Conservation (phyloP, 2,329 filamentous ascomycete species). For the Metarhizium album region DNA sequence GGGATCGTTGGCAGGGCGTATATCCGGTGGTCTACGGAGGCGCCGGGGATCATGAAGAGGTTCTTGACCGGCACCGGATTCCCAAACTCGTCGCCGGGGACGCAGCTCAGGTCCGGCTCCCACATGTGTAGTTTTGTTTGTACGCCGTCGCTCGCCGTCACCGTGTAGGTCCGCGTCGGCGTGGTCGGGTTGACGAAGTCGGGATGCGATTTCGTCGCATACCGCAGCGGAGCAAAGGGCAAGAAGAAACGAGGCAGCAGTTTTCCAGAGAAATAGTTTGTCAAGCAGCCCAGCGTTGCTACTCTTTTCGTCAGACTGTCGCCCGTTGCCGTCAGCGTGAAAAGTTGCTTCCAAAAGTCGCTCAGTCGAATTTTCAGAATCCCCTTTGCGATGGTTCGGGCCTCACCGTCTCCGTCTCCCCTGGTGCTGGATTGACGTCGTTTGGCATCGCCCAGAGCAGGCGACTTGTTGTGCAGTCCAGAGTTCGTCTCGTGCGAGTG, state of each 20-base stretch:
- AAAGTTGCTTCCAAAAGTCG: conserved; percentile 44
- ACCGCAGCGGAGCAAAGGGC: conserved; percentile 45
- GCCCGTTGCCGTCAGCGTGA: conserved; percentile 41
- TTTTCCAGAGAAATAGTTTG: conserved; percentile 45
- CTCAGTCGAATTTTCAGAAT: conserved; percentile 42
- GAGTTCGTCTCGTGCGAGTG: too few species aligned
- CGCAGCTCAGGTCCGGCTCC: conserved; percentile 33
- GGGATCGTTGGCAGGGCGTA: conserved; percentile 51
- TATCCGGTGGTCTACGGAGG: conserved; percentile 52
- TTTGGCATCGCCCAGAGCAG: too few species aligned
- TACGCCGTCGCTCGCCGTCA: conserved; percentile 42
- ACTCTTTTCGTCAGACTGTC: conserved; percentile 32
- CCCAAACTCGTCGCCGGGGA: conserved; percentile 17
- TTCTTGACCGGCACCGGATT: conserved; percentile 23
- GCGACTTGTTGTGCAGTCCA: neutral
- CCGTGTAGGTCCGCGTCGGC: conserved; percentile 29
- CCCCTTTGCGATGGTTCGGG: conserved; percentile 35
- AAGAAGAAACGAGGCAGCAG: conserved; percentile 42
- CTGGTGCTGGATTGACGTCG: neutral
- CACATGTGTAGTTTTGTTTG: conserved; percentile 44
- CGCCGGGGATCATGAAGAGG: conserved; percentile 52
- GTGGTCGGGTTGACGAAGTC: conserved; percentile 42
- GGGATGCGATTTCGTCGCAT: conserved; percentile 33
- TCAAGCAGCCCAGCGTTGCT: conserved; percentile 36
- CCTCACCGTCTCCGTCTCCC: too few species aligned